Evolutionary conservation across 202 grass and related monocot species (phyloP).

Genomic region (Schoenoplectus tabernaemontani): DNA sequence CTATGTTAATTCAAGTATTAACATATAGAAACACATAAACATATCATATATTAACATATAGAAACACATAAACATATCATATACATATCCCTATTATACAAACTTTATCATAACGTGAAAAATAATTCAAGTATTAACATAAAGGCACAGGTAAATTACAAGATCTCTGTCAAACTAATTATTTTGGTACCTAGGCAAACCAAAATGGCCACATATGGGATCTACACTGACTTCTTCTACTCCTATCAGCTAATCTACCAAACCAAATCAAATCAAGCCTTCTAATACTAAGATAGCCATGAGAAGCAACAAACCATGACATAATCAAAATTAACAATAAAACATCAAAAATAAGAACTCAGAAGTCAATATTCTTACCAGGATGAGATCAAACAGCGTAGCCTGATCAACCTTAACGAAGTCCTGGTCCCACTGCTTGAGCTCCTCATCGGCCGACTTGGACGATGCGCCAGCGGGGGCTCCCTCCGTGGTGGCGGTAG

Average conservation of each 20-base stretch:
- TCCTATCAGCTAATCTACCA: not conserved
- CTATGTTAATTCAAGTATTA: too few species aligned
- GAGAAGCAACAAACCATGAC: not conserved
- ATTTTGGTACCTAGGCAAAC: not conserved
- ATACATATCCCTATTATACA: not conserved
- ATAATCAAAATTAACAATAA: not conserved
- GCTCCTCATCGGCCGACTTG: slow-evolving; percentile 36
- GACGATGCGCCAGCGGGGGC: slow-evolving; percentile 19
- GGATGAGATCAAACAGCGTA: slow-evolving; percentile 22
- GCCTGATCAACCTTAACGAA: slow-evolving; percentile 36
- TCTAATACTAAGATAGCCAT: not conserved
- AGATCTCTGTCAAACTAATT: not conserved
- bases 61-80: too few species aligned
- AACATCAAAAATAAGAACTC: not conserved
- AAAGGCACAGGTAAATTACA: not conserved
- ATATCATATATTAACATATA: too few species aligned
- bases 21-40: too few species aligned
- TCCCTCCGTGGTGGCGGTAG: slow-evolving; percentile 1
- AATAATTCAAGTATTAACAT: not conserved
- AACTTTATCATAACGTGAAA: not conserved
- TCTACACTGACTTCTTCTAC: not conserved
- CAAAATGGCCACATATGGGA: not conserved
- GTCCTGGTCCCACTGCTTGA: slow-evolving; percentile 44
- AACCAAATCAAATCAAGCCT: not conserved
- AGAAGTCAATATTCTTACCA: slow-evolving; percentile 2